These are phyloP conservation scores for Cinnamomum micranthum DNA, from an alignment of 164 flowering plant species.

Conservation along the genomic window DNA sequence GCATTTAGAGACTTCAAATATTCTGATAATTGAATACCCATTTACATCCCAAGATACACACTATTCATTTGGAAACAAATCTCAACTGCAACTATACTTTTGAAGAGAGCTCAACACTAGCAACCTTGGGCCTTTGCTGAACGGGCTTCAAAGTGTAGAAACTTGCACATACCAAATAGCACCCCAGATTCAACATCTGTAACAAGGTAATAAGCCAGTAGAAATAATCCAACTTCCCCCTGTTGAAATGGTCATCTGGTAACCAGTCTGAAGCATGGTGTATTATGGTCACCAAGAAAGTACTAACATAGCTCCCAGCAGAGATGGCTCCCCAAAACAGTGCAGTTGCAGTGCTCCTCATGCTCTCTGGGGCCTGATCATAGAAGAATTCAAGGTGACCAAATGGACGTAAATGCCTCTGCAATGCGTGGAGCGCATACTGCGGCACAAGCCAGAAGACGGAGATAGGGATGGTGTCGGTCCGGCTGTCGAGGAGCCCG, in stretches of 20 bases:
- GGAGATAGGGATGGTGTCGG: slow-evolving; percentile 39
- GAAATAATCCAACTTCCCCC: slow-evolving; percentile 62
- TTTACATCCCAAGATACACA: no score
- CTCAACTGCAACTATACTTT: background rate
- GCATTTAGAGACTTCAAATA: no score
- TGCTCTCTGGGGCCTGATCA: slow-evolving; percentile 76
- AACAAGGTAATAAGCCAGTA: slow-evolving; percentile 57
- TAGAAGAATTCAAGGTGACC: slow-evolving; percentile 74
- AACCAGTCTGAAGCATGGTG: slow-evolving; percentile 65
- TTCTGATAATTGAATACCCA: no score
- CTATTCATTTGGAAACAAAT: no score
- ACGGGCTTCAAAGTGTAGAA: slow-evolving; percentile 56
- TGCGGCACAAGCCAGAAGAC: slow-evolving; percentile 76
- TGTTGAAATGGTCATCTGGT: slow-evolving; percentile 44
- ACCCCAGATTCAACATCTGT: slow-evolving; percentile 48
- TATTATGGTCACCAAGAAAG: slow-evolving; percentile 49
- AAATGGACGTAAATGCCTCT: slow-evolving; percentile 72
- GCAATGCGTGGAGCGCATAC: slow-evolving; percentile 67
- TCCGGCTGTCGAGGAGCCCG: slow-evolving; percentile 30
- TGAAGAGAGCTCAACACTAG: background rate
- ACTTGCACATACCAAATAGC: slow-evolving; percentile 44
- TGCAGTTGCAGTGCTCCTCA: slow-evolving; percentile 65
- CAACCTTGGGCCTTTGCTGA: slow-evolving; percentile 19
- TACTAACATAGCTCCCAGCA: slow-evolving; percentile 53
- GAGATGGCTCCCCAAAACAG: slow-evolving; percentile 62